Percentiles rank a stretch among this genome's conserved stretches.
Evolutionary conservation across 768 basidiomycete genomes (phyloP).

Genomic region (Boletus coccyginus): DNA sequence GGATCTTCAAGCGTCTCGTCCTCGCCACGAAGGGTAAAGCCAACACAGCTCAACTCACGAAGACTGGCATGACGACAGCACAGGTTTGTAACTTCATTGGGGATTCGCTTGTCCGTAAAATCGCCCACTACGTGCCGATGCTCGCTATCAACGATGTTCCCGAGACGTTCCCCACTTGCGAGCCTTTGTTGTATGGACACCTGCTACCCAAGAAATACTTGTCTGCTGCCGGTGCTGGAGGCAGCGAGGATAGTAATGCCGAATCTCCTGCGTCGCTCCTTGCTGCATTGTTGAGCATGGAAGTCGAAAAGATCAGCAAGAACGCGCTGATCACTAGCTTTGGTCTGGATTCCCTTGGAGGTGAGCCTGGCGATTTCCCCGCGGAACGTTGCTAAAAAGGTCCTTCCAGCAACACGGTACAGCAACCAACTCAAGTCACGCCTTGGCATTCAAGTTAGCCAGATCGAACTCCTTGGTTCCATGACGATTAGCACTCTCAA

Average conservation of each 20-base stretch:
- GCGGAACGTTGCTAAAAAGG: not conserved
- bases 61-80: conserved; percentile 33
- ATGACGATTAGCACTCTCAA: no score
- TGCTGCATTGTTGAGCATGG: no score
- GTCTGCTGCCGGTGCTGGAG: conserved; percentile 8
- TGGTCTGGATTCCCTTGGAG: conserved; percentile 24
- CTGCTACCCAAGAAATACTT: conserved; percentile 22
- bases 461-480: no score
- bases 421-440: conserved; percentile 30
- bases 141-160: conserved; percentile 24
- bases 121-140: no score
- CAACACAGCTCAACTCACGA: conserved; percentile 28
- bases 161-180: conserved; percentile 24
- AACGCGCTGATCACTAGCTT: conserved; percentile 31
- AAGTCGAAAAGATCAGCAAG: conserved; percentile 28
- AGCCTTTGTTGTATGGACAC: conserved; percentile 28
- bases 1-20: conserved; percentile 34
- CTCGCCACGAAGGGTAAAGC: conserved; percentile 25
- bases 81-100: no score
- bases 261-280: conserved; percentile 28
- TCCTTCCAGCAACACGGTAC: conserved; percentile 25
- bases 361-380: conserved; percentile 6
- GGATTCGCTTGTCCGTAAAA: no score
- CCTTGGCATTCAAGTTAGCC: no score
- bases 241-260: conserved; percentile 6